phyloP scores from a whole-genome alignment of 2,329 filamentous ascomycete genomes.

The Graphilbum ipis-grandicollis region DNA sequence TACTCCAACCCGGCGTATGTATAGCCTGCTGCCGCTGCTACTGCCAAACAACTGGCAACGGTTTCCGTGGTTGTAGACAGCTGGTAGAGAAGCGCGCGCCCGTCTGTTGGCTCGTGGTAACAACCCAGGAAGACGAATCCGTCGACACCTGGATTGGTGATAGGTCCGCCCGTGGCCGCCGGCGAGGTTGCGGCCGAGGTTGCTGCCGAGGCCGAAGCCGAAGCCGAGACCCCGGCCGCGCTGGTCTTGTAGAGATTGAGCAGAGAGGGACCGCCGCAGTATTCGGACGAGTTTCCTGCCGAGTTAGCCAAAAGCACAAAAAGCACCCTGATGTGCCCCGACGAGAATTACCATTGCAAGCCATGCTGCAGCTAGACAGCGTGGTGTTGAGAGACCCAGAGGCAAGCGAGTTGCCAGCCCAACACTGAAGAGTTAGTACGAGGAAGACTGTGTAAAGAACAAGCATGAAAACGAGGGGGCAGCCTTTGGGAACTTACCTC shows the following conservation, averaged over 20 bases:
- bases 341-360: slow-evolving; percentile 10
- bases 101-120: slow-evolving; percentile 11
- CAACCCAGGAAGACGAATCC: slow-evolving; percentile 16
- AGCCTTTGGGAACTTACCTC: too few relatives aligned
- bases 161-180: slow-evolving; percentile 8
- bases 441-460: too few relatives aligned
- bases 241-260: slow-evolving; percentile 1
- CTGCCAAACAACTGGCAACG: slow-evolving; percentile 8
- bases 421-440: slow-evolving; percentile 4
- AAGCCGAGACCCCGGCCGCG: not conserved
- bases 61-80: slow-evolving; percentile 6
- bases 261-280: slow-evolving; percentile 1
- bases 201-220: not conserved
- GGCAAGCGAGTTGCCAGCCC: slow-evolving; percentile 8
- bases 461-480: too few relatives aligned
- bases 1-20: slow-evolving; percentile 16
- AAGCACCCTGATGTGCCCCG: too few relatives aligned
- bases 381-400: slow-evolving; percentile 8
- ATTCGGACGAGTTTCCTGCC: slow-evolving; percentile 3
- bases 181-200: slow-evolving; percentile 1
- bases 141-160: slow-evolving; percentile 16
- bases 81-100: slow-evolving; percentile 8
- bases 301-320: not conserved
- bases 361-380: slow-evolving; percentile 12
- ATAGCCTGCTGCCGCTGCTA: slow-evolving; percentile 9